Evolutionary conservation across 352 stramenopile genomes (phyloP).

Genomic region (Phytophthora rubi): DNA sequence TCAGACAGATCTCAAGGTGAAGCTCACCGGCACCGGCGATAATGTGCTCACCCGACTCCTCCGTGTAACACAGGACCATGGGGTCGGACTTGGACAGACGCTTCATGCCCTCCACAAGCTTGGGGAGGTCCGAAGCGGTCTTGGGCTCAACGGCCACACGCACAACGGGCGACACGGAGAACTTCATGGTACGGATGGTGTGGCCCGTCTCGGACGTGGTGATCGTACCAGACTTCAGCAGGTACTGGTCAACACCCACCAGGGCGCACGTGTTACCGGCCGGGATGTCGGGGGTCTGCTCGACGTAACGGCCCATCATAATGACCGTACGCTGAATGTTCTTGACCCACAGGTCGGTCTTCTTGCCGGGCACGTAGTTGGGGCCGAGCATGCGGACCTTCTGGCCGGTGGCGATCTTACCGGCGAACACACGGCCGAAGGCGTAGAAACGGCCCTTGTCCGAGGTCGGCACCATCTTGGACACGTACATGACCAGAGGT

Average conservation of each 20-base stretch:
- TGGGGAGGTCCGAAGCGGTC: slow-evolving; percentile 98
- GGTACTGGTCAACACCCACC: slow-evolving; percentile 99
- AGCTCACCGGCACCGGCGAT: slow-evolving; percentile 99
- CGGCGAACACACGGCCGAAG: slow-evolving; percentile 99
- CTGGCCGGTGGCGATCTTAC: slow-evolving; percentile 98
- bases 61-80: slow-evolving; percentile 99
- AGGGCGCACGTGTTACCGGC: slow-evolving; percentile 99
- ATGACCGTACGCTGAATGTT: slow-evolving; percentile 99
- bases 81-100: slow-evolving; percentile 99
- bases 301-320: slow-evolving; percentile 99
- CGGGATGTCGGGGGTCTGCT: slow-evolving; percentile 98
- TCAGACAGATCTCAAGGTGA: slow-evolving; percentile 99
- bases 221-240: slow-evolving; percentile 99
- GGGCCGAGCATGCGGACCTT: slow-evolving; percentile 99
- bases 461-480: slow-evolving; percentile 99
- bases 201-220: slow-evolving; percentile 97
- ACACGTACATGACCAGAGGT: slow-evolving; percentile 99
- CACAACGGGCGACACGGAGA: slow-evolving; percentile 99
- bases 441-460: slow-evolving; percentile 99
- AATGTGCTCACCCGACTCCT: slow-evolving; percentile 99
- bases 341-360: slow-evolving; percentile 99
- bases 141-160: slow-evolving; percentile 99
- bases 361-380: slow-evolving; percentile 99
- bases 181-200: slow-evolving; percentile 99
- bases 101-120: slow-evolving; percentile 99